Percentiles rank a stretch among this genome's conserved stretches.
These are phyloP conservation scores for Citrus medica DNA, from an alignment of 345 rosid genomes.

Conservation along the genomic window DNA sequence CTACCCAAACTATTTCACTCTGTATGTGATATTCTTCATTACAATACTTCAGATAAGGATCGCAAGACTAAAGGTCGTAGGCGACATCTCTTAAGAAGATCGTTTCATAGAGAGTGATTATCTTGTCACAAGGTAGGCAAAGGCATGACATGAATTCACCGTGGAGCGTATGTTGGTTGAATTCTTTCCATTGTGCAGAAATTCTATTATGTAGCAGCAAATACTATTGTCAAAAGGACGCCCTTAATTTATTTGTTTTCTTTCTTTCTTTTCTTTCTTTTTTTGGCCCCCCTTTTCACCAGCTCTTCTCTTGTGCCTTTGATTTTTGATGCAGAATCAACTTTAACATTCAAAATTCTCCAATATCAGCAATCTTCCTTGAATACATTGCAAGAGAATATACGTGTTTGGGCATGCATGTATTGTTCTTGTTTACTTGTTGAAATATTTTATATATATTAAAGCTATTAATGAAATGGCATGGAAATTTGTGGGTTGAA, in stretches of 20 bases:
- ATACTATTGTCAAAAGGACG: too few relatives aligned
- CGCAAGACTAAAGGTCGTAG: slow-evolving; percentile 19
- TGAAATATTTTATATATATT: too few relatives aligned
- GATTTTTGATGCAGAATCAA: neutral
- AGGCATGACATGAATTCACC: slow-evolving; percentile 3
- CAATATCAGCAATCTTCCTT: neutral
- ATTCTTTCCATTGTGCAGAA: neutral
- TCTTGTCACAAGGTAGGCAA: neutral
- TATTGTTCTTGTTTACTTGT: too few relatives aligned
- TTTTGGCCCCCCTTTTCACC: neutral
- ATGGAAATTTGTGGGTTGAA: too few relatives aligned
- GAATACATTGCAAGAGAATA: too few relatives aligned
- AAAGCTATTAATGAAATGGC: too few relatives aligned
- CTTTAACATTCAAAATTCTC: neutral
- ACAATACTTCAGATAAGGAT: slow-evolving; percentile 27
- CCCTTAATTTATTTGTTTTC: too few relatives aligned
- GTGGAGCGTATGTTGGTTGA: neutral
- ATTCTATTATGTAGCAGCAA: neutral
- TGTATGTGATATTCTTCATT: neutral
- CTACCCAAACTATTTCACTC: neutral
- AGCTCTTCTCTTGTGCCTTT: neutral
- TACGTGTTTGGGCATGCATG: too few relatives aligned
- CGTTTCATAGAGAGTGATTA: slow-evolving; percentile 25
- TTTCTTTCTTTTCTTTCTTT: too few relatives aligned
- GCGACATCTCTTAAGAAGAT: slow-evolving; percentile 28